A percentile compares a stretch with the other conserved stretches of the same genome.
phyloP scores from a whole-genome alignment of 2,329 filamentous ascomycete species.

The Helminthosporium solani region DNA sequence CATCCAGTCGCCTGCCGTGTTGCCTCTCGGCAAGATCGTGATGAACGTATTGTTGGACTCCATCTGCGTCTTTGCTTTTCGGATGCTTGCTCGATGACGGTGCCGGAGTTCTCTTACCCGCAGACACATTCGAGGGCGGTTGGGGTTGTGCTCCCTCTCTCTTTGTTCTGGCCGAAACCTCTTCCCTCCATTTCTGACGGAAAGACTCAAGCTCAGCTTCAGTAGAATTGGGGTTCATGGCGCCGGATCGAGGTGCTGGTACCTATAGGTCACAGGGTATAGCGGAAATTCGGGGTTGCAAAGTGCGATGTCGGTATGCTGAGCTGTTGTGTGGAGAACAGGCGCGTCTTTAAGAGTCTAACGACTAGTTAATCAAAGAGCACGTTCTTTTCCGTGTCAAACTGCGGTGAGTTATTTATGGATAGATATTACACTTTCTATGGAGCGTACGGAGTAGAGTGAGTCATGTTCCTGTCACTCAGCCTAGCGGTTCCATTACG shows the following conservation, averaged over 20 bases:
- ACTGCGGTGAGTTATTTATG: slow-evolving; percentile 11
- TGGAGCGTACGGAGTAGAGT: too few relatives aligned
- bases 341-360: background rate
- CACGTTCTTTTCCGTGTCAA: slow-evolving; percentile 16
- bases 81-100: slow-evolving; percentile 23
- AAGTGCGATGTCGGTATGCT: slow-evolving; percentile 29
- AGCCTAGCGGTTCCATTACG: too few relatives aligned
- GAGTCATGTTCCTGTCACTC: background rate
- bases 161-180: slow-evolving; percentile 61
- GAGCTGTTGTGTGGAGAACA: background rate
- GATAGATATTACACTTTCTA: too few relatives aligned
- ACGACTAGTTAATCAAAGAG: slow-evolving; percentile 22
- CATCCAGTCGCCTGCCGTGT: slow-evolving; percentile 46
- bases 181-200: slow-evolving; percentile 80
- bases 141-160: slow-evolving; percentile 24
- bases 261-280: slow-evolving; percentile 12
- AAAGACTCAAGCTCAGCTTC: slow-evolving; percentile 79
- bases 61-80: slow-evolving; percentile 42
- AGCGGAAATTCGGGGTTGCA: slow-evolving; percentile 24
- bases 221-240: slow-evolving; percentile 26
- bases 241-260: too few relatives aligned
- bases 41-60: slow-evolving; percentile 44
- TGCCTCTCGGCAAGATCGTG: slow-evolving; percentile 51
- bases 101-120: slow-evolving; percentile 19
- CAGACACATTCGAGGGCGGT: slow-evolving; percentile 14